These are phyloP conservation scores for Podila minutissima DNA, from an alignment of 192 early-diverging fungal species.

Conservation along the genomic window DNA sequence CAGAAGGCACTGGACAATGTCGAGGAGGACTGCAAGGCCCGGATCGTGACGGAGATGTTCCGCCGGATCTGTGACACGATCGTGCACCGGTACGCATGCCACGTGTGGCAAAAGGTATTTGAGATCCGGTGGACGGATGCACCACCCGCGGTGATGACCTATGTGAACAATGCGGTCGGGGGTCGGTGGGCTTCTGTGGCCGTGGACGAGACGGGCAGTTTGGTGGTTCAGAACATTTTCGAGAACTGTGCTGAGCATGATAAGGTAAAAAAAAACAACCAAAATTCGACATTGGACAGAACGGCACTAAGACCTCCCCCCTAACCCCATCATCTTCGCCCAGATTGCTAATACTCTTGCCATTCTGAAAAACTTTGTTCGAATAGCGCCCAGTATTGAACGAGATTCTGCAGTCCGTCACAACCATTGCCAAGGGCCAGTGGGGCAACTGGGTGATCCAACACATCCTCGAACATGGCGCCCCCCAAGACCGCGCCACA, in stretches of 20 bases:
- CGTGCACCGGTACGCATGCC: constrained; percentile 79
- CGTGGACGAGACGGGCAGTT: constrained; percentile 79
- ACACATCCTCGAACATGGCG: constrained; percentile 75
- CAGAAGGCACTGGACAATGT: constrained; percentile 79
- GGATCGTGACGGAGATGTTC: constrained; percentile 71
- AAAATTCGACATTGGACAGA: not conserved
- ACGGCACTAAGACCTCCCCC: too few relatives aligned
- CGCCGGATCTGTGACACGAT: constrained; percentile 73
- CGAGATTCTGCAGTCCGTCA: constrained; percentile 69
- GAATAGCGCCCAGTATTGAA: constrained; percentile 63
- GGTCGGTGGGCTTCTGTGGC: constrained; percentile 74
- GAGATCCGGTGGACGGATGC: constrained; percentile 70
- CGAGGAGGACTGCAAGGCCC: constrained; percentile 65
- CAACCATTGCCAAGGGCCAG: constrained; percentile 75
- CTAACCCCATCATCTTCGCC: too few relatives aligned
- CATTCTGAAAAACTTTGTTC: not conserved
- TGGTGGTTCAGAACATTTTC: constrained; percentile 83
- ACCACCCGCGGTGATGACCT: constrained; percentile 62
- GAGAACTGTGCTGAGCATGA: constrained; percentile 73
- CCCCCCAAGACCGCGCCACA: constrained; percentile 57
- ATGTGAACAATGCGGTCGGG: constrained; percentile 66
- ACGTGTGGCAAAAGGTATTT: constrained; percentile 85
- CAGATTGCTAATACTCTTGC: too few relatives aligned
- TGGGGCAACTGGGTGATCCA: constrained; percentile 91
- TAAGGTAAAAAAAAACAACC: constrained; percentile 59